Conservation (phyloP, 2,329 filamentous ascomycete species). For the Venturia aucupariae region DNA sequence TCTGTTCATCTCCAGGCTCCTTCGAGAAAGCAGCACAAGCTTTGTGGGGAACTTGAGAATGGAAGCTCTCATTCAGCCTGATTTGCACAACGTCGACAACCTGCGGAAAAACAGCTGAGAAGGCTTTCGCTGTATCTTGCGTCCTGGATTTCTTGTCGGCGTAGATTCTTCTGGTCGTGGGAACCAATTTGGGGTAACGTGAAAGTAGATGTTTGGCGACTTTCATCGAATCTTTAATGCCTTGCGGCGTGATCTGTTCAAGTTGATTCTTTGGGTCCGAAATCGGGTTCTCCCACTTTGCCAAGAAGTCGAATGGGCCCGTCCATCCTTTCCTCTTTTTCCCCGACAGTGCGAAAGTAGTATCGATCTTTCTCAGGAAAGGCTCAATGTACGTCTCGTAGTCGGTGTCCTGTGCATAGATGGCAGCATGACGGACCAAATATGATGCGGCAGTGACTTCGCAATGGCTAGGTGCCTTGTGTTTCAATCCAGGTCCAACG, state of each 20-base stretch:
- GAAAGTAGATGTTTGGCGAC: conserved; percentile 16
- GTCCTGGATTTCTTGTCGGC: conserved; percentile 29
- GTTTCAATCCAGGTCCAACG: conserved; percentile 18
- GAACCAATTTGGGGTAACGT: conserved; percentile 16
- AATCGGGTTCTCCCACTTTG: conserved; percentile 17
- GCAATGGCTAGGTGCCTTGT: conserved; percentile 42
- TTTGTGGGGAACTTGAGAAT: conserved; percentile 27
- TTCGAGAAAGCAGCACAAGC: conserved; percentile 27
- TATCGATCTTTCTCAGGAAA: conserved; percentile 32
- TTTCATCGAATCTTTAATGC: conserved; percentile 15
- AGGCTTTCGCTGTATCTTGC: conserved; percentile 26
- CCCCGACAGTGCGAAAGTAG: not conserved
- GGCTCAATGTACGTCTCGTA: conserved; percentile 49
- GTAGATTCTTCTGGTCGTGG: conserved; percentile 18
- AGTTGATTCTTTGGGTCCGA: conserved; percentile 13
- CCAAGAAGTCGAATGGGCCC: conserved; percentile 15
- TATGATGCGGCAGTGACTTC: conserved; percentile 44
- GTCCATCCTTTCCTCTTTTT: conserved; percentile 16
- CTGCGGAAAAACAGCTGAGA: conserved; percentile 24
- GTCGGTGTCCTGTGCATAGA: conserved; percentile 52
- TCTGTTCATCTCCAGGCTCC: conserved; percentile 24
- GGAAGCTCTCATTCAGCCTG: conserved; percentile 23
- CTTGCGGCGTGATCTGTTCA: conserved; percentile 17
- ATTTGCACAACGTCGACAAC: conserved; percentile 27
- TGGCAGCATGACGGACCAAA: conserved; percentile 50